Evolutionary conservation across 2,329 filamentous ascomycete genomes (phyloP).

Genomic region (Cylindrodendrum hubeiense): DNA sequence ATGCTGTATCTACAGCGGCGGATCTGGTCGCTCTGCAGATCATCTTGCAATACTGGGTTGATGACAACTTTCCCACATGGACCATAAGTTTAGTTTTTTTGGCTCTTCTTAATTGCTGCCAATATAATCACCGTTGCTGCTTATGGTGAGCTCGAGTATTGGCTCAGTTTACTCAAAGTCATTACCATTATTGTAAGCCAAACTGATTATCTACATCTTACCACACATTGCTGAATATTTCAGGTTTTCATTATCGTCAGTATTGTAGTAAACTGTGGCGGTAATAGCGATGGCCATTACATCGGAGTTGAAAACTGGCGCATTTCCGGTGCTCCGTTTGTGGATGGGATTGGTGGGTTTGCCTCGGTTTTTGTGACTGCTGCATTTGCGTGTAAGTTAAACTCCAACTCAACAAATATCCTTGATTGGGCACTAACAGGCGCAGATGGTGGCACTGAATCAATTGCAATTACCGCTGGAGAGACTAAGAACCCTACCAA

Average conservation of each 20-base stretch:
- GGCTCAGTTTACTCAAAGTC: constrained; percentile 60
- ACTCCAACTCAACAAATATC: neutral
- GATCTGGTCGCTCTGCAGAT: constrained; percentile 54
- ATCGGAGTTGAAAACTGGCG: constrained; percentile 71
- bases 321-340: constrained; percentile 72
- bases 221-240: constrained; percentile 45
- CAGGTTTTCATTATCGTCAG: constrained; percentile 72
- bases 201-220: constrained; percentile 14
- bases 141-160: constrained; percentile 62
- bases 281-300: constrained; percentile 64
- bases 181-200: constrained; percentile 56
- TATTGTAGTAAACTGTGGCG: constrained; percentile 67
- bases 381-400: constrained; percentile 68
- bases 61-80: constrained; percentile 54
- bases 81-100: constrained; percentile 71
- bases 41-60: constrained; percentile 53
- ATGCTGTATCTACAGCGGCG: constrained; percentile 52
- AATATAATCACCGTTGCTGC: constrained; percentile 51
- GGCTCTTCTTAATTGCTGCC: constrained; percentile 63
- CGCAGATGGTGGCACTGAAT: constrained; percentile 44
- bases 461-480: constrained; percentile 31
- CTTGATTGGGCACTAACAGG: constrained; percentile 41
- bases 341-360: constrained; percentile 74
- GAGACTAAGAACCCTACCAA: constrained; percentile 41
- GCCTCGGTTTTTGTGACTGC: constrained; percentile 68